Evolutionary conservation across 1,284 basidiomycete species (phyloP).

Genomic region (Leccinum fallax): DNA sequence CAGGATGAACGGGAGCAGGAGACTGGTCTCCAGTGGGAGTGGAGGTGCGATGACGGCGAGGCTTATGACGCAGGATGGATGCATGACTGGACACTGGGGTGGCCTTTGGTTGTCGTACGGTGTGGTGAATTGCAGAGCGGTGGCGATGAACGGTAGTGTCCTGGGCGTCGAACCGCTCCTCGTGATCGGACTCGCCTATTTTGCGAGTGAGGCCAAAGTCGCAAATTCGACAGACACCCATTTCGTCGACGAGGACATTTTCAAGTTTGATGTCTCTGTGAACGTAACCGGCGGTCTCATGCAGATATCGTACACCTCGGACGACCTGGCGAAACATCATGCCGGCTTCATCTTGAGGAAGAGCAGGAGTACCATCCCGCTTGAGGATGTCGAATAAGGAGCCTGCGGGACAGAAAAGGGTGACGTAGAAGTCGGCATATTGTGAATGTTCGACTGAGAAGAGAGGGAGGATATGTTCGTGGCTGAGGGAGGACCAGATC

Average conservation of each 20-base stretch:
- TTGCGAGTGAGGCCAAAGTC: slow-evolving; percentile 83
- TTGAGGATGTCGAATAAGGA: slow-evolving; percentile 85
- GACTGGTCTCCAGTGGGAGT: slow-evolving; percentile 48
- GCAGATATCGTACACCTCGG: slow-evolving; percentile 83
- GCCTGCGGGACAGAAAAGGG: slow-evolving; percentile 81
- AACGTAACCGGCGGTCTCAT: slow-evolving; percentile 75
- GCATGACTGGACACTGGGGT: slow-evolving; percentile 32
- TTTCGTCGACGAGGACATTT: slow-evolving; percentile 90
- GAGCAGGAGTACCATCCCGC: slow-evolving; percentile 63
- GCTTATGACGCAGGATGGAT: slow-evolving; percentile 39
- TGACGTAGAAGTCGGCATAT: slow-evolving; percentile 83
- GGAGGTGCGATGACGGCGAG: slow-evolving; percentile 59
- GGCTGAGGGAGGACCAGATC: slow-evolving; percentile 80
- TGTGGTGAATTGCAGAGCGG: slow-evolving; percentile 31
- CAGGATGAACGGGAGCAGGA: slow-evolving; percentile 30
- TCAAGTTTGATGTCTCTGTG: slow-evolving; percentile 97
- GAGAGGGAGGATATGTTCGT: slow-evolving; percentile 81
- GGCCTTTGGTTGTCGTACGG: slow-evolving; percentile 24
- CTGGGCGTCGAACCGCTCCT: slow-evolving; percentile 37
- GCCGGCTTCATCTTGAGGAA: slow-evolving; percentile 77
- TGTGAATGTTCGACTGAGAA: slow-evolving; percentile 68
- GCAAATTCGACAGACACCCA: slow-evolving; percentile 76
- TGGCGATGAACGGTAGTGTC: slow-evolving; percentile 29
- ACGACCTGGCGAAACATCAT: slow-evolving; percentile 92
- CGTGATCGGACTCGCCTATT: slow-evolving; percentile 55